A percentile compares a stretch with the other conserved stretches of the same genome.
These are phyloP conservation scores for Mallotus repandus DNA, from an alignment of 441 rosid species.

Conservation along the genomic window DNA sequence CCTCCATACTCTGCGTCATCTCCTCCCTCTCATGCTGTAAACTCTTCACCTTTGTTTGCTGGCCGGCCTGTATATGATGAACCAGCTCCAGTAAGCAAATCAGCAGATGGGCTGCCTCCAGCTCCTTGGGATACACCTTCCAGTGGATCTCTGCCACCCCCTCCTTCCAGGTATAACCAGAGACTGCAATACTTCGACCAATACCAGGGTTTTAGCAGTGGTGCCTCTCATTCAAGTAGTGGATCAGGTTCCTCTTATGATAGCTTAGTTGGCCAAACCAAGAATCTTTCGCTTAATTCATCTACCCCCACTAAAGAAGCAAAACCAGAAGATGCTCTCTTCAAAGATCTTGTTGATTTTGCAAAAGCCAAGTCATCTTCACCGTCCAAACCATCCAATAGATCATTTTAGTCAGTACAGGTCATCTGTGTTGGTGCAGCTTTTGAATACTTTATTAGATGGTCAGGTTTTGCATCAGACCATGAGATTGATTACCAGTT, in stretches of 20 bases:
- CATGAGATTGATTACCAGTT: slow-evolving; percentile 28
- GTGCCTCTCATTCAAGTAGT: slow-evolving; percentile 48
- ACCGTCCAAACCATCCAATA: slow-evolving; percentile 52
- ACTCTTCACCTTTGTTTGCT: slow-evolving; percentile 36
- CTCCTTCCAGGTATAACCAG: slow-evolving; percentile 65
- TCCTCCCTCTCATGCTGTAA: slow-evolving; percentile 29
- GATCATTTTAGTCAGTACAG: slow-evolving; percentile 42
- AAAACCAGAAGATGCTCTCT: slow-evolving; percentile 90
- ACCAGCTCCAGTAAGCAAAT: slow-evolving; percentile 42
- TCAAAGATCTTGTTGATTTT: slow-evolving; percentile 93
- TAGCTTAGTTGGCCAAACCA: slow-evolving; percentile 65
- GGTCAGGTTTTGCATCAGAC: slow-evolving; percentile 24
- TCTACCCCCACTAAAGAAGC: slow-evolving; percentile 54
- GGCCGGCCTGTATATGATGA: slow-evolving; percentile 61
- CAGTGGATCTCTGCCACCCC: slow-evolving; percentile 57
- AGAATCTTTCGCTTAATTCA: slow-evolving; percentile 64
- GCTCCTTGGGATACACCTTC: slow-evolving; percentile 72
- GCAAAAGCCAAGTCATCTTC: slow-evolving; percentile 87
- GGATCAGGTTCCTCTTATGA: slow-evolving; percentile 65
- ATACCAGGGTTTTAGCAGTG: slow-evolving; percentile 22
- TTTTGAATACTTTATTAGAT: slow-evolving; percentile 27
- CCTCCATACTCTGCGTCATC: slow-evolving; percentile 41
- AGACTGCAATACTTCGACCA: slow-evolving; percentile 77
- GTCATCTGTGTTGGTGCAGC: slow-evolving; percentile 31
- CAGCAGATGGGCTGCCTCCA: slow-evolving; percentile 58